Percentiles rank a stretch among this genome's conserved stretches.
phyloP scores from a whole-genome alignment of 2,329 filamentous ascomycete species.

The Aureobasidium sp. region DNA sequence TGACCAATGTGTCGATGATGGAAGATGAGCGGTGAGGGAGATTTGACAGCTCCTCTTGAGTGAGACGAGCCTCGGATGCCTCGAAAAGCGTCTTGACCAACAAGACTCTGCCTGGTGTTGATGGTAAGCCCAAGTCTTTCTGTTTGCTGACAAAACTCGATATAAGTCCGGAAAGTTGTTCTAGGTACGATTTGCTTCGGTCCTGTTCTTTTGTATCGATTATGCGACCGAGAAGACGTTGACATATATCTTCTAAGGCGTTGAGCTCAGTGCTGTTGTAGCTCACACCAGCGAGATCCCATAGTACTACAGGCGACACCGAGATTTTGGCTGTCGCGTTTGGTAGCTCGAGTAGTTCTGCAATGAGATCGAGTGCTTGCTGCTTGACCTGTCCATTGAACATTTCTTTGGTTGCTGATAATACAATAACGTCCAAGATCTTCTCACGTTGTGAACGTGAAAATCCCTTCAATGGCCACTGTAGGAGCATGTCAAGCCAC shows the following conservation, averaged over 20 bases:
- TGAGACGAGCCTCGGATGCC: neutral
- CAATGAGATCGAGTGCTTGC: constrained; percentile 7
- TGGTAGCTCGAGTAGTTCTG: constrained; percentile 11
- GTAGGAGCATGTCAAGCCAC: neutral
- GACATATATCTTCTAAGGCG: neutral
- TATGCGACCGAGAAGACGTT: constrained; percentile 12
- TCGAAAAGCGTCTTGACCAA: neutral
- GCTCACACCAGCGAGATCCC: neutral
- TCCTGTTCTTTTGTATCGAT: constrained; percentile 17
- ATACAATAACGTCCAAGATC: constrained; percentile 4
- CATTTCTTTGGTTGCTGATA: neutral
- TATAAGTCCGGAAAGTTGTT: neutral
- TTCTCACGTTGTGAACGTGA: constrained; percentile 12
- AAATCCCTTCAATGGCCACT: constrained; percentile 7
- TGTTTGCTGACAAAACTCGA: neutral
- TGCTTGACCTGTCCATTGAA: neutral
- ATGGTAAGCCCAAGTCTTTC: neutral
- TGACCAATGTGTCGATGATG: neutral
- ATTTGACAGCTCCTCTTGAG: neutral
- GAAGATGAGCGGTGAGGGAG: constrained; percentile 4
- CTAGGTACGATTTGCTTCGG: constrained; percentile 12
- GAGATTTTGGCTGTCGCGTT: constrained; percentile 13
- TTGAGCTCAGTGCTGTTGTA: neutral
- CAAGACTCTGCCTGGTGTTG: neutral
- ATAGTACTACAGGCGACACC: neutral